phyloP scores from a whole-genome alignment of 768 basidiomycete genomes.

The Filobasidium floriforme region DNA sequence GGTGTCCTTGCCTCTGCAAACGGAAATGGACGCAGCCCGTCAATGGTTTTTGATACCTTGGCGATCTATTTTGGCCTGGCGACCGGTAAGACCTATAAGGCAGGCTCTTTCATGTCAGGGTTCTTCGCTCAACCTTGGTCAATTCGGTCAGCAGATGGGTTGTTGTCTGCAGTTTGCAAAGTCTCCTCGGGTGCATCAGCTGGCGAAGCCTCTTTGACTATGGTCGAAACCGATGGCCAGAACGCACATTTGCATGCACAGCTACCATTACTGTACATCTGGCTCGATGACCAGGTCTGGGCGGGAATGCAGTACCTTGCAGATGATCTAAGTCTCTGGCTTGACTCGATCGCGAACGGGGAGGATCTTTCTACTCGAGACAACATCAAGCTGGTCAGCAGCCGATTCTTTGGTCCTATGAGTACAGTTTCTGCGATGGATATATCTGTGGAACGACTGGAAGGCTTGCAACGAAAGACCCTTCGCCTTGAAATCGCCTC shows the following conservation, averaged over 20 bases:
- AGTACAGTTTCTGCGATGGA: not conserved
- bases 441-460: not conserved
- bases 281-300: slow-evolving; percentile 54
- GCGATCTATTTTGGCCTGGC: too few species aligned
- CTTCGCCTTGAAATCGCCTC: not conserved
- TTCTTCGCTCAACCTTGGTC: too few species aligned
- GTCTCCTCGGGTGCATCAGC: too few species aligned
- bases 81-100: too few species aligned
- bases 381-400: slow-evolving; percentile 61
- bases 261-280: not conserved
- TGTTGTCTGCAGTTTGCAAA: too few species aligned
- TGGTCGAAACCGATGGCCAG: too few species aligned
- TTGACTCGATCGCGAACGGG: slow-evolving; percentile 50
- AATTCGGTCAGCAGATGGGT: too few species aligned
- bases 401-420: slow-evolving; percentile 52
- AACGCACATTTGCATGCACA: too few species aligned
- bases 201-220: too few species aligned
- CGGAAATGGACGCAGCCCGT: not conserved
- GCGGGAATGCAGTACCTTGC: slow-evolving; percentile 80
- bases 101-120: too few species aligned
- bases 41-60: too few species aligned
- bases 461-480: not conserved
- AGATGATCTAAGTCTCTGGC: slow-evolving; percentile 72
- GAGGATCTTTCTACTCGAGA: slow-evolving; percentile 48
- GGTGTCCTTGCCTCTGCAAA: not conserved